Evolutionary conservation across 257 asterid species (phyloP), one percentile per base, ranked within the genome.

Genomic region (Solanum commersonii): DNA sequence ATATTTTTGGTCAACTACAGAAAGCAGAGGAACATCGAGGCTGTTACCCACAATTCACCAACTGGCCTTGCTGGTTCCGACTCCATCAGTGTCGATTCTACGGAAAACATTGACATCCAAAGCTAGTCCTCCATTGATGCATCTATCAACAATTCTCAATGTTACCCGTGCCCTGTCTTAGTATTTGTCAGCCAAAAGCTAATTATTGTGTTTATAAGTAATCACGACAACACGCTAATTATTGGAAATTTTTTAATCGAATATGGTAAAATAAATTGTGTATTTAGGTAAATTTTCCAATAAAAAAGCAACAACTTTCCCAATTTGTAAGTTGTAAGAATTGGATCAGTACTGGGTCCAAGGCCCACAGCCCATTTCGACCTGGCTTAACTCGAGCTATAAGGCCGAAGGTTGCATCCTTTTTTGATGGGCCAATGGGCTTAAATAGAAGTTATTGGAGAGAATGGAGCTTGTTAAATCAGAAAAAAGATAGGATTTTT

Each of bases 81-180:
- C 38, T 37, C 90, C 90, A 78, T 88, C 34, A 10, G 87, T 88
- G 40, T 86, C 91, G 9, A 91, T 18, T 40, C 4, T 4, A 35
- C 16, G 15, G 31, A 91, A 89, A 23, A 86, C 90, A 25, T 70
- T 68, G 20, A 35, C 67, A 25, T 91, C 93, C 87, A 91, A 63
- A 77, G 89, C 91, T n/a, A 91, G 46, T 65, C 91, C 91, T 38
- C 93, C 89, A 67, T 89, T 89, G 12, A 82, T 49, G 52, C 92
- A 89, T 49, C 84, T 91, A 83, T 91, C 90, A 13, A 91, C 89
- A 14, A 89, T 89, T 16, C 92, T 89, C 34, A 87, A 88, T 4
- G 88, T 88, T 12, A 3, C 89, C 37, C 63, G 89, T 6, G 88
- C 70, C 73, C 90, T 40, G 91, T 89, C 27, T 86, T 87, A 4